Percentiles rank a stretch among this genome's conserved stretches.
These are phyloP conservation scores for Fraxinus quadrangulata DNA, from an alignment of 257 asterid genomes.

Conservation along the genomic window DNA sequence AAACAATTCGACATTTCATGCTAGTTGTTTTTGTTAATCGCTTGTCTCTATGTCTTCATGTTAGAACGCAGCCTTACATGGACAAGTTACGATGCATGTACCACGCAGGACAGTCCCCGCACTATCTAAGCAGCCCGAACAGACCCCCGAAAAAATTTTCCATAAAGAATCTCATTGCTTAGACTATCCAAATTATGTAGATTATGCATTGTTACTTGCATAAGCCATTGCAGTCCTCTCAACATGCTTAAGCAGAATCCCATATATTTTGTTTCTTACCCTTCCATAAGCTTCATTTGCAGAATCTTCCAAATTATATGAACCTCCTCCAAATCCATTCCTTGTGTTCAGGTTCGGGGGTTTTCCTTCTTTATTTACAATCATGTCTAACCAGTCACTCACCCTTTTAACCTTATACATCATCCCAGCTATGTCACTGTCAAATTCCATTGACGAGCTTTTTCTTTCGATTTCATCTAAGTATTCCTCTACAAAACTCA, in stretches of 20 bases:
- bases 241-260: constrained; percentile 57
- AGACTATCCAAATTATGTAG: neutral
- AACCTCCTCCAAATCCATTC: constrained; percentile 17
- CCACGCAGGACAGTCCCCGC: neutral
- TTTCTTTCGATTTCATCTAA: constrained; percentile 60
- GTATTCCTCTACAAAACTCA: constrained; percentile 52
- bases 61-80: neutral
- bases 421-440: constrained; percentile 42
- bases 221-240: constrained; percentile 66
- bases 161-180: neutral
- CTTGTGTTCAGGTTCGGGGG: neutral
- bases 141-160: neutral
- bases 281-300: constrained; percentile 50
- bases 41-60: neutral
- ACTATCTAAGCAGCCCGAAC: neutral
- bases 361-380: constrained; percentile 37
- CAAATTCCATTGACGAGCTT: constrained; percentile 31
- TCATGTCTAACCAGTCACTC: constrained; percentile 59
- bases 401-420: constrained; percentile 65
- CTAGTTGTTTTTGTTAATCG: neutral
- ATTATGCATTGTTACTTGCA: constrained; percentile 25
- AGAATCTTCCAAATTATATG: constrained; percentile 27
- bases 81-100: neutral
- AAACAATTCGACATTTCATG: neutral
- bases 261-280: constrained; percentile 64